A percentile compares a stretch with the other conserved stretches of the same genome.
phyloP scores from a whole-genome alignment of 768 basidiomycete genomes.

The Galerina marginata region DNA sequence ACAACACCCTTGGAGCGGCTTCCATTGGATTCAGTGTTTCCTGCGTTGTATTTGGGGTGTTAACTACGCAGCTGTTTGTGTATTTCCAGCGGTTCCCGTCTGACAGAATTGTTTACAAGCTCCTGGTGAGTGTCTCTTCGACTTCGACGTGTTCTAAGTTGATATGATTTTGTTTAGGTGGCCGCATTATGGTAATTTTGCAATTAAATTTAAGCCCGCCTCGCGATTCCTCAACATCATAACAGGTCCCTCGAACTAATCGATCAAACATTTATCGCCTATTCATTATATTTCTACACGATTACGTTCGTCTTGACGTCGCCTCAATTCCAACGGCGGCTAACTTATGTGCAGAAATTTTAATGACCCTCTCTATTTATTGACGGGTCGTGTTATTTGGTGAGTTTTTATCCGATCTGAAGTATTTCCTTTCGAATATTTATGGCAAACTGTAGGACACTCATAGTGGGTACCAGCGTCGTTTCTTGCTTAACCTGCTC shows the following conservation, averaged over 20 bases:
- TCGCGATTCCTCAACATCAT: neutral
- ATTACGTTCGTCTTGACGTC: constrained; percentile 47
- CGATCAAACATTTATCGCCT: constrained; percentile 57
- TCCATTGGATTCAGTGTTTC: constrained; percentile 45
- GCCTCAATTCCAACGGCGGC: neutral
- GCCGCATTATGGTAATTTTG: constrained; percentile 31
- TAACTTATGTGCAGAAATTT: constrained; percentile 40
- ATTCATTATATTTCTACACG: constrained; percentile 58
- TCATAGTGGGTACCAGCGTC: constrained; percentile 38
- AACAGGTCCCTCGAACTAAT: constrained; percentile 49
- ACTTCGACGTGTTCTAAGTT: neutral
- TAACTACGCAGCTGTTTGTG: constrained; percentile 41
- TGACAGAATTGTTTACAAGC: constrained; percentile 40
- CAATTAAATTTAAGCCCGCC: neutral
- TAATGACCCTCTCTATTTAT: constrained; percentile 28
- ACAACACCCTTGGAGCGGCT: constrained; percentile 46
- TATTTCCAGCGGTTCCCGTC: constrained; percentile 45
- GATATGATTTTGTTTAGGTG: constrained; percentile 26
- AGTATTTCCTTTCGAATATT: neutral
- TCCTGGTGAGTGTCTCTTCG: constrained; percentile 31
- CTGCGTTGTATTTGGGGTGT: constrained; percentile 45
- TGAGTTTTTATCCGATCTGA: constrained; percentile 20
- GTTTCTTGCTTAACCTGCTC: neutral
- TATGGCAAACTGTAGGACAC: constrained; percentile 27
- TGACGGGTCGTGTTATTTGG: constrained; percentile 41